Base-by-base conservation (phyloP, 352 stramenopile species). In the Pythium dissimile region DNA sequence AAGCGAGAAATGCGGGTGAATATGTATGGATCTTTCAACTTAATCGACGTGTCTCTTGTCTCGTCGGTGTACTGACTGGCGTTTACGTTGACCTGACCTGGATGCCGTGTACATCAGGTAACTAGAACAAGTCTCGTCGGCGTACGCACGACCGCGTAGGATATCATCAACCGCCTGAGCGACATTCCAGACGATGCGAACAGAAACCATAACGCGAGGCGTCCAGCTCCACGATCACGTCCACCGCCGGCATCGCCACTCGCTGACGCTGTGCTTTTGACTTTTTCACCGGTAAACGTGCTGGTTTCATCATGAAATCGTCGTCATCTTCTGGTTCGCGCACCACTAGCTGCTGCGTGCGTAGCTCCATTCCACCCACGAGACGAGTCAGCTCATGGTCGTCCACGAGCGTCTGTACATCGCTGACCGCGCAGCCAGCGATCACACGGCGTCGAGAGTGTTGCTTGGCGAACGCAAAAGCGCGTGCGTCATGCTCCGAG, bases 161-260 rank as follows among this genome's bases (percentile, higher is more conserved):
- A 90, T 71, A 23, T 48, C 67, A 59, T 93, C 83, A 8, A 94
- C 84, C 5, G 84, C 80, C 12, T 73, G 66, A 1, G 63, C 76
- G 12, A 73, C 69, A 62, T 93, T 56, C 59, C 64, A 80, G 44
- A 91, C 75, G 31, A 96, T 76, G 13, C 64, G 55, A n/a, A 62
- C 75, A 96, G 18, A 71, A 59, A 44, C 89, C 64, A 11, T 59
- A 69, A 32, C 62, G 54, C 10, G 66, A 63, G 31, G 74, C 54
- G 21, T 81, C 63, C n/a, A 96, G 48, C 51, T 95, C 84, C 26
- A 96, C 74, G 45, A 96, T 81, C 39, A 89, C 71, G 23, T 95
- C 84, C 48, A 95, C 92, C 10, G 84, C 79, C 2, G 85, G 80
- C 16, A 67, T 70, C 6, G 65, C 71, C 28, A 49, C 66, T 26